phyloP scores from a whole-genome alignment of 345 rosid species.

The Populus pruinosa region DNA sequence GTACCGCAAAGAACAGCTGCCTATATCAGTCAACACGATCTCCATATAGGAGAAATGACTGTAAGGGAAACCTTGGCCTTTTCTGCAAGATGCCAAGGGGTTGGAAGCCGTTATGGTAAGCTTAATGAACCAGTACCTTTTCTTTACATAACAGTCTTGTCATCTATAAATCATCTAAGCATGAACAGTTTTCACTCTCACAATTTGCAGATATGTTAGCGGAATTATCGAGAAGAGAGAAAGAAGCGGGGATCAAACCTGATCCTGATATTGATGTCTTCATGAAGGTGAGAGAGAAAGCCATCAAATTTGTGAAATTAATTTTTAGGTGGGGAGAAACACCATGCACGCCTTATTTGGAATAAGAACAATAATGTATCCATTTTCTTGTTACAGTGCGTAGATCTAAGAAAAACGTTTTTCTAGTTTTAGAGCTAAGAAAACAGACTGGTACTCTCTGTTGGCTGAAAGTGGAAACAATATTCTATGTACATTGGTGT shows the following conservation, averaged over 20 bases:
- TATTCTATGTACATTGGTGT: too few relatives aligned
- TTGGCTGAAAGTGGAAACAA: too few relatives aligned
- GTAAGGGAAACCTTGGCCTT: slow-evolving; percentile 75
- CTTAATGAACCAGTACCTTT: neutral
- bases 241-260: slow-evolving; percentile 61
- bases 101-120: slow-evolving; percentile 58
- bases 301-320: slow-evolving; percentile 12
- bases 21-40: slow-evolving; percentile 58
- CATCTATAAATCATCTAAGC: neutral
- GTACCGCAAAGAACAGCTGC: slow-evolving; percentile 63
- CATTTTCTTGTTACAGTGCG: too few relatives aligned
- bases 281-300: slow-evolving; percentile 79
- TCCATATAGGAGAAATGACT: slow-evolving; percentile 53
- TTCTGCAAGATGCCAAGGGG: slow-evolving; percentile 59
- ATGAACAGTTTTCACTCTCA: neutral
- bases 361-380: too few relatives aligned
- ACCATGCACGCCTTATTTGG: too few relatives aligned
- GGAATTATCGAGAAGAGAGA: slow-evolving; percentile 66
- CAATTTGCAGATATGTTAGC: slow-evolving; percentile 45
- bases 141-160: too few relatives aligned
- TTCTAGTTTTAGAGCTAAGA: too few relatives aligned
- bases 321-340: too few relatives aligned
- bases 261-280: slow-evolving; percentile 69
- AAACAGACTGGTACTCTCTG: too few relatives aligned
- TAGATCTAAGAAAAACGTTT: too few relatives aligned